A percentile compares a stretch with the other conserved stretches of the same genome.
Evolutionary conservation across 306 rosid genomes (phyloP).

Genomic region (Cajanus cajan): DNA sequence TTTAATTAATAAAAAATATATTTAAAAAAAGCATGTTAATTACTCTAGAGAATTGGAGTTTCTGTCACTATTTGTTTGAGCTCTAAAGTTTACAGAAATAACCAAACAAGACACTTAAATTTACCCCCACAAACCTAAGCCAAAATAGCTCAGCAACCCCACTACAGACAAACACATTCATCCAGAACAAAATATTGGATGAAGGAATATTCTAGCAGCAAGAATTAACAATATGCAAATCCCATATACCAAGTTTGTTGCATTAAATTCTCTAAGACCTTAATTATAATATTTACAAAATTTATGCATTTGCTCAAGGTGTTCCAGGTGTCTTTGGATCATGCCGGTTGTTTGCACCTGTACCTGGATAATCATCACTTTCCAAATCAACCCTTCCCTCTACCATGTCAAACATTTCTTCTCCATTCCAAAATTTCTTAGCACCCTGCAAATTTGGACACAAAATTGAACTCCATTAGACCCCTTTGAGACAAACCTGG

Average conservation of each 20-base stretch:
- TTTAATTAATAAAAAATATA: no score
- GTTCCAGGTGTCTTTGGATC: slow-evolving; percentile 56
- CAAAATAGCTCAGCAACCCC: background rate
- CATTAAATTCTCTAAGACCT: background rate
- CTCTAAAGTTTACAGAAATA: background rate
- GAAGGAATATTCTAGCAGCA: slow-evolving; percentile 19
- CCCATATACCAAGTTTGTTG: background rate
- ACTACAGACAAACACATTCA: background rate
- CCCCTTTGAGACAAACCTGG: no score
- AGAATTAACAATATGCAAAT: background rate
- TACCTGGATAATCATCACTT: slow-evolving; percentile 55
- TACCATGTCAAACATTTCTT: slow-evolving; percentile 23
- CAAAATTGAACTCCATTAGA: background rate
- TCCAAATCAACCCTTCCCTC: slow-evolving; percentile 55
- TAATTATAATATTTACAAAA: slow-evolving; percentile 6
- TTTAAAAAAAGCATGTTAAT: no score
- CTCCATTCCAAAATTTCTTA: slow-evolving; percentile 21
- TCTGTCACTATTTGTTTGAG: background rate
- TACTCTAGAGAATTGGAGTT: background rate
- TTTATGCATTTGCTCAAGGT: slow-evolving; percentile 21
- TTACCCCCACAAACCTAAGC: background rate
- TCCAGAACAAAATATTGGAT: slow-evolving; percentile 12
- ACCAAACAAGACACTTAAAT: background rate
- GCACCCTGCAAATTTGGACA: slow-evolving; percentile 29
- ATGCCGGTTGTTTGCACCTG: slow-evolving; percentile 66